Evolutionary conservation across 352 stramenopile genomes (phyloP), one percentile per base, ranked within the genome.

Genomic region (Phytopythium mirpurense): DNA sequence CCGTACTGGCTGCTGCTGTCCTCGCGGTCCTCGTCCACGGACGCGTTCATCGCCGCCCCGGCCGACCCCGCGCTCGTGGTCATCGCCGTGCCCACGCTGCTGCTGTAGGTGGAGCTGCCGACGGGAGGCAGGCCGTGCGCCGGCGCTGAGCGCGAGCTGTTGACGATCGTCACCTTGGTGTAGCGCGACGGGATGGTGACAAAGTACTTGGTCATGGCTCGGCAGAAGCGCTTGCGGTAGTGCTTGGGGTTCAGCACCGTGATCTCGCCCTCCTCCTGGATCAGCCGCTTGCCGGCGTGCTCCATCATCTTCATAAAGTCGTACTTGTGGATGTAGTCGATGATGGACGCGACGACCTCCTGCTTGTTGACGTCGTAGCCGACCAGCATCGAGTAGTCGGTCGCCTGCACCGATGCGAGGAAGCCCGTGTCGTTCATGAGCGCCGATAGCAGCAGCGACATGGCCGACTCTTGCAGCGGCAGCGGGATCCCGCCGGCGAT

Each of bases 301-400:
- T 95, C 85, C 36, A 95, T 85, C 74, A 92, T 92, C 59, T 95
- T 95, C 74, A 93, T 81, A 43, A 95, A 90, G 42, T 93, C 85
- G 49, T 95, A 95, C 60, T 95, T 93, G 67, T 92, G 82, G 49
- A 95, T 93, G 49, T 95, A 95, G 52, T 95, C 85, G 47, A 95
- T 95, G 59, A 95, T 95, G 29, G 71, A 90, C 46, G 79, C 83
- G 31, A 95, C 83, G 14, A 95, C 63, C 41, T 95, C 85, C 52
- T 95, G 85, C 41, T 90, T 89, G 32, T 86, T 74, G 2, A 91
- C 78, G 59, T 95, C 83, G 52, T 93, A 95, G 2, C 85, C 85
- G 10, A 95, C 80, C 27, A 95, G 63, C 78, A 95, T 90, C 10
- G 85, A 95, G 54, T 95, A 95, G 45, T 95, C 85, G 0, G 83